A percentile compares a stretch with the other conserved stretches of the same genome.
phyloP scores from a whole-genome alignment of 257 asterid species.

The Forsythia viridissima region DNA sequence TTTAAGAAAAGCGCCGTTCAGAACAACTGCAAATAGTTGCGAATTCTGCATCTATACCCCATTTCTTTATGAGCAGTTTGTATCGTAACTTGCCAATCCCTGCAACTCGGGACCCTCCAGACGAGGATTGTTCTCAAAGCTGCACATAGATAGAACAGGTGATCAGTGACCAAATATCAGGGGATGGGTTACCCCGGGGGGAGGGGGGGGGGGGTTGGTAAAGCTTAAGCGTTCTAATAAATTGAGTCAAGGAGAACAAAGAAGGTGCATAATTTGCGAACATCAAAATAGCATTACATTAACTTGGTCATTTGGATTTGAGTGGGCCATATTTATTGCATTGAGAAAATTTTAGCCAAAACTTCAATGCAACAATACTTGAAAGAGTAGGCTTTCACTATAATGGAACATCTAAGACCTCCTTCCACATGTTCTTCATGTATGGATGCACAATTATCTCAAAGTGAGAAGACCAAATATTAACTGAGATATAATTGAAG shows the following conservation, averaged over 20 bases:
- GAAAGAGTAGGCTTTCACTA: neutral
- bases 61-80: constrained; percentile 60
- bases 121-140: constrained; percentile 84
- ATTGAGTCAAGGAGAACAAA: neutral
- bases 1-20: constrained; percentile 24
- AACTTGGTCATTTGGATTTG: neutral
- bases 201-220: too few relatives aligned
- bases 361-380: neutral
- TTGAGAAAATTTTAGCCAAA: neutral
- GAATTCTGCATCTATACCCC: constrained; percentile 15
- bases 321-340: neutral
- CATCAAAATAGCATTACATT: neutral
- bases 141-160: constrained; percentile 25
- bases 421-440: neutral
- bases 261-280: neutral
- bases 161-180: constrained; percentile 17
- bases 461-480: neutral
- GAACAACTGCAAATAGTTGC: constrained; percentile 23
- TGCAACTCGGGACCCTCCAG: constrained; percentile 89
- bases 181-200: neutral
- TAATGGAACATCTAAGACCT: neutral
- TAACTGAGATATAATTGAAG: neutral
- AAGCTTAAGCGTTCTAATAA: too few relatives aligned
- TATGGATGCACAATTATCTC: neutral
- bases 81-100: constrained; percentile 87